Evolutionary conservation across 768 basidiomycete species (phyloP), one percentile per base, ranked within the genome.

Genomic region (Antrodiella citrinella): DNA sequence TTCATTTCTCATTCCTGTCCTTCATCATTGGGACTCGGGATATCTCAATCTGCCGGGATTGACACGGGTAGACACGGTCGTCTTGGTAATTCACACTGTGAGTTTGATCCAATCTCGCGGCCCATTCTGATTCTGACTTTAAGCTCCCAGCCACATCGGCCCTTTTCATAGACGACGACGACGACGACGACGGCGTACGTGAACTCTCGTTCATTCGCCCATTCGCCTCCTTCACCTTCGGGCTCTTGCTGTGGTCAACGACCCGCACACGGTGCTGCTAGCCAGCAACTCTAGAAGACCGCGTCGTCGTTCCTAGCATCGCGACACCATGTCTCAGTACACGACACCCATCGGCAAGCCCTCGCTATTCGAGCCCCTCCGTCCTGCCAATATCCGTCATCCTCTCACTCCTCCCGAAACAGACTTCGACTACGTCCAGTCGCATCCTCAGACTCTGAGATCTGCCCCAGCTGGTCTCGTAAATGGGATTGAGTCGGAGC

Each of bases 291-390:
- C 41, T 38, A 49, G 43, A 73, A 57, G 70, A 64, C 52, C 59
- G 71, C n/a, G 67, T 70, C 21, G 62, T 65, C 19, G 69, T 69
- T 4, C 48, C 50, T 49, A 52, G 42, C 45, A 20, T 45, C 47
- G 41, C 51, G 26, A 43, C n/a, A 43, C 45, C 45, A 62, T 64
- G 61, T 55, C 63, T 23, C 63, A 59, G 41, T 18, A 22, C 41
- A 43, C 7, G 7, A 19, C 70, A 72, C 12, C 67, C 71, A 35
- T 35, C 30, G 7, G 7, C 30, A 35, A 15, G 30, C 30, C 30
- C 7, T 7, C 15, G 9, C 67, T 72, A 12, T 73, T 72, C 59
- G 67, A 74, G 43, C 51, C 77, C 23, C 59, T 58, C 71, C 64
- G 74, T 69, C 44, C 67, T 58, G 51, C n/a, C n/a, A 35, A 35